Percentiles rank a stretch among this genome's conserved stretches.
Conservation (phyloP, 148 eudicot species). For the Dianthus caryophyllus region DNA sequence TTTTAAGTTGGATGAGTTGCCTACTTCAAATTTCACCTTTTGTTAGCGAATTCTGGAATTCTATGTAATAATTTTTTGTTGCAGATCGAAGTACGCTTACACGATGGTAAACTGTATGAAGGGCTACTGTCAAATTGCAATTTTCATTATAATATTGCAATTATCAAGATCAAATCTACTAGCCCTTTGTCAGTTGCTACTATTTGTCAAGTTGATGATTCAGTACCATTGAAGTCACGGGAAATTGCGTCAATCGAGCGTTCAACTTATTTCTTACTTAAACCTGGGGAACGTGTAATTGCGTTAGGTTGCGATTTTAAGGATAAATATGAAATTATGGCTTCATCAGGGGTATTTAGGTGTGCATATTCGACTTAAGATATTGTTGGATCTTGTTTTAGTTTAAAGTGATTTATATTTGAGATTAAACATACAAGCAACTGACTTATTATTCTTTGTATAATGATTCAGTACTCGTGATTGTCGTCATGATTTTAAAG, state of each 20-base stretch:
- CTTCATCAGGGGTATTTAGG: conserved; percentile 17
- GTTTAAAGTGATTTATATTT: not conserved
- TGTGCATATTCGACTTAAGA: not conserved
- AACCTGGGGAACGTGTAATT: conserved; percentile 9
- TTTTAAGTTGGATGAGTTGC: too few species aligned
- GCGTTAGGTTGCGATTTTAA: conserved; percentile 5
- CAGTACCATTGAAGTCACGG: too few species aligned
- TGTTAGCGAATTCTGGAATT: not conserved
- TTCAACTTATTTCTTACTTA: too few species aligned
- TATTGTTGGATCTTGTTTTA: too few species aligned
- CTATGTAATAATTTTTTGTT: not conserved
- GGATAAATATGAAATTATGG: conserved; percentile 9
- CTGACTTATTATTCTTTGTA: too few species aligned
- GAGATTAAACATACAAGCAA: too few species aligned
- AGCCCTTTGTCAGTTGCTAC: conserved; percentile 3
- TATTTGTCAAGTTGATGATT: not conserved
- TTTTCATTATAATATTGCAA: conserved; percentile 11
- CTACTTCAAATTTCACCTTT: too few species aligned
- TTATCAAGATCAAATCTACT: conserved; percentile 1
- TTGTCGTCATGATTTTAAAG: too few species aligned
- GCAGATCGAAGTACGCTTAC: conserved; percentile 14
- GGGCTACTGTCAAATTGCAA: conserved; percentile 8
- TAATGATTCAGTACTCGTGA: too few species aligned
- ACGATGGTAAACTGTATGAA: conserved; percentile 9
- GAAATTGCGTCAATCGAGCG: too few species aligned